Conservation (phyloP, 2,329 filamentous ascomycete species). For the Plectosphaerella cucumerina region DNA sequence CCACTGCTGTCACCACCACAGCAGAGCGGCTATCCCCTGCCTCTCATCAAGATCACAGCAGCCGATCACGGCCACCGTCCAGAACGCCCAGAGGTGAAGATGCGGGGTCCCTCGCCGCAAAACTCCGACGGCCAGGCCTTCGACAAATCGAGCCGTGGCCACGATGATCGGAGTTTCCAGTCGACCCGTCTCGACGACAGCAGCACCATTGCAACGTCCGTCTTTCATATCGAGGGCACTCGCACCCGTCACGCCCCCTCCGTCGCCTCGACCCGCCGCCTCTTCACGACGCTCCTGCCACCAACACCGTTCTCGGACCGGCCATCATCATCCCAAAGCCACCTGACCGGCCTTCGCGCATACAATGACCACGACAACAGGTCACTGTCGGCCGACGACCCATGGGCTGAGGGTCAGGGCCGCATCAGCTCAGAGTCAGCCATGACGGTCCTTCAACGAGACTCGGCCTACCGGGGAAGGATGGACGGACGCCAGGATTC, state of each 20-base stretch:
- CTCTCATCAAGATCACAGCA: too few species aligned
- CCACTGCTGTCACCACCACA: too few species aligned
- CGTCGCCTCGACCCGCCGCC: not conserved
- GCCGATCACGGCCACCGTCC: too few species aligned
- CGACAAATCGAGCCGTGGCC: too few species aligned
- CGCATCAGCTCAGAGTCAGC: constrained; percentile 2
- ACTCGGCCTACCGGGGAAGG: too few species aligned
- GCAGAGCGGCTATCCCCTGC: too few species aligned
- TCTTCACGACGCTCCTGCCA: not conserved
- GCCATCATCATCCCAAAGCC: constrained; percentile 1
- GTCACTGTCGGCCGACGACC: not conserved
- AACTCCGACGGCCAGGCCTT: too few species aligned
- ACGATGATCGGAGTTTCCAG: too few species aligned
- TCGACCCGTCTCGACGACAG: not conserved
- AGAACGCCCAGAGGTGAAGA: too few species aligned
- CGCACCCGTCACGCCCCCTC: not conserved
- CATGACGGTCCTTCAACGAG: constrained; percentile 1
- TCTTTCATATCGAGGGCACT: not conserved
- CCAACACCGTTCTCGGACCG: not conserved
- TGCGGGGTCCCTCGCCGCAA: too few species aligned
- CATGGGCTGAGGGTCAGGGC: too few species aligned
- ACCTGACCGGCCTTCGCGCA: not conserved
- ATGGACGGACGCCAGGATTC: too few species aligned
- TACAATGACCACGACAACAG: not conserved
- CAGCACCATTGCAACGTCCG: constrained; percentile 1